phyloP scores from a whole-genome alignment of 139 green algal genomes.

The Klebsormidium nitens region DNA sequence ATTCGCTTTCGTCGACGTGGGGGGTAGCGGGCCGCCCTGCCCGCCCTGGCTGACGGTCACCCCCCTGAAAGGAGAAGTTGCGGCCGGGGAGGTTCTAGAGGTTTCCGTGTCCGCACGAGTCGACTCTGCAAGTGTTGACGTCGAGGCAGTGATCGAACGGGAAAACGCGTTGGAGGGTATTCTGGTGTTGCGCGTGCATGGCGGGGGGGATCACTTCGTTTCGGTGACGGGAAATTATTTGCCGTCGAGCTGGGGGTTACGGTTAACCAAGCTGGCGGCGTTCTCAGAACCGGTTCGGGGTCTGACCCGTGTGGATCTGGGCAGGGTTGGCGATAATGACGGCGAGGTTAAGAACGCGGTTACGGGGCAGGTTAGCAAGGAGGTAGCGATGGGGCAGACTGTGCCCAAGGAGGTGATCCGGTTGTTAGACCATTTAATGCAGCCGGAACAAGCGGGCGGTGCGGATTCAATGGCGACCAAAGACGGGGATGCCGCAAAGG shows the following conservation, averaged over 20 bases:
- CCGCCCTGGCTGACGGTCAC: constrained; percentile 12
- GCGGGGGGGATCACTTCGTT: constrained; percentile 31
- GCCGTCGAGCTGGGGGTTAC: constrained; percentile 33
- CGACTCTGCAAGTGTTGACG: background rate
- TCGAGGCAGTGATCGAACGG: constrained; percentile 11
- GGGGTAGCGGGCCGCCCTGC: no score
- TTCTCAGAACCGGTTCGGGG: background rate
- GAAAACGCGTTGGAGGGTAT: constrained; percentile 14
- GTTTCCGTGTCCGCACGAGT: constrained; percentile 22
- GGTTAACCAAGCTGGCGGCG: constrained; percentile 5
- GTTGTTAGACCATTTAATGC: no score
- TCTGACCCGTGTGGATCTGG: no score
- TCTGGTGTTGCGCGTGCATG: constrained; percentile 19
- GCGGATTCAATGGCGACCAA: no score
- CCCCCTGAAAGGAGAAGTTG: constrained; percentile 5
- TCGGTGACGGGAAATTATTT: constrained; percentile 17
- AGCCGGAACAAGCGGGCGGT: no score
- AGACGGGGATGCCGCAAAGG: no score
- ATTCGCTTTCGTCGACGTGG: no score
- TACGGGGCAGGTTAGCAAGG: no score
- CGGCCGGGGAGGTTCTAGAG: background rate
- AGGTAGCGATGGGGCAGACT: no score
- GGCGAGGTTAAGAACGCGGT: no score
- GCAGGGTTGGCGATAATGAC: no score
- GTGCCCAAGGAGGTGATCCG: no score